These are phyloP conservation scores for Bacterosira constricta DNA, from an alignment of 108 stramenopile genomes.

Conservation along the genomic window DNA sequence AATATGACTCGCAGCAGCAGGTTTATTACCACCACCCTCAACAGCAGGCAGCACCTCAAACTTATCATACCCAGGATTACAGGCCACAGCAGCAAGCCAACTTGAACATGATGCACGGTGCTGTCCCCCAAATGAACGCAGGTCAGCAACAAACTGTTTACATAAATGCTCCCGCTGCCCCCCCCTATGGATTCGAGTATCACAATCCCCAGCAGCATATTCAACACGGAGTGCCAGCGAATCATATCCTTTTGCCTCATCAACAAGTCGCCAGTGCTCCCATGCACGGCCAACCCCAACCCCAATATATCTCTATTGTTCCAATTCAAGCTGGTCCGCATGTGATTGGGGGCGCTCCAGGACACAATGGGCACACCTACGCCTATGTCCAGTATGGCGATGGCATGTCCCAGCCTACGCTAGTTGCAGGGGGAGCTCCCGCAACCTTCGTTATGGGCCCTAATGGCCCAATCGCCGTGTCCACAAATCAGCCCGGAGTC, in stretches of 20 bases:
- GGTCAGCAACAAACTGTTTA: conserved; percentile 60
- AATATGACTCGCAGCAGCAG: conserved; percentile 23
- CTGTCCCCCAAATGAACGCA: conserved; percentile 1
- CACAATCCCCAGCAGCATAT: conserved; percentile 47
- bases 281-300: conserved; percentile 13
- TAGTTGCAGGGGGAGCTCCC: conserved; percentile 11
- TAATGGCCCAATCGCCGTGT: conserved; percentile 25
- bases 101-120: conserved; percentile 13
- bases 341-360: not conserved
- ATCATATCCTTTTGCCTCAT: conserved; percentile 37
- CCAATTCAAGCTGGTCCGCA: conserved; percentile 59
- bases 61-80: not conserved
- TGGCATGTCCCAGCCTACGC: conserved; percentile 16
- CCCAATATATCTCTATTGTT: conserved; percentile 68
- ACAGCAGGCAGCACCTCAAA: not conserved
- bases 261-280: not conserved
- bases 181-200: conserved; percentile 55
- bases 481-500: not conserved
- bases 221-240: conserved; percentile 30
- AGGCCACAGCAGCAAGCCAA: conserved; percentile 28
- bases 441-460: conserved; percentile 32
- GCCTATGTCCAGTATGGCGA: conserved; percentile 57
- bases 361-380: conserved; percentile 33
- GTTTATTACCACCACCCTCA: not conserved
- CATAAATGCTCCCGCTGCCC: conserved; percentile 49